phyloP scores from a whole-genome alignment of 495 filamentous ascomycete species.

The Penicillium lividum region DNA sequence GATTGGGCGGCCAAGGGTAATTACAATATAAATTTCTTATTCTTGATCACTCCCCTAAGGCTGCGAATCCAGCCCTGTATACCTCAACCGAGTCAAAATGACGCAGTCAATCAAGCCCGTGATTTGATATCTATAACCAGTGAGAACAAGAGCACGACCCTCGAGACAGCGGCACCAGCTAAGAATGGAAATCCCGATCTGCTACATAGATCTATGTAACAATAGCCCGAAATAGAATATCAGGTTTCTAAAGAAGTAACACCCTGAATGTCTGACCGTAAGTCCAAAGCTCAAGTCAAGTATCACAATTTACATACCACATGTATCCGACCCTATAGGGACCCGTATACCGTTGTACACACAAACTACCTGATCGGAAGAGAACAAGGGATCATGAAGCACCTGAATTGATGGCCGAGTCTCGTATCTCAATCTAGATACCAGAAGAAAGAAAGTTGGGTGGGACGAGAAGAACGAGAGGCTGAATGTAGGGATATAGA shows the following conservation, averaged over 20 bases:
- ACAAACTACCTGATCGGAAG: constrained; percentile 13
- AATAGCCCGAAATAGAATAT: background rate
- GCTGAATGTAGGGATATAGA: background rate
- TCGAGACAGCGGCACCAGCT: background rate
- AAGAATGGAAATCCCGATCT: background rate
- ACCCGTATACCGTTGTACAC: background rate
- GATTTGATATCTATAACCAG: background rate
- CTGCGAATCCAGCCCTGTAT: no score
- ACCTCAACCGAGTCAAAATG: no score
- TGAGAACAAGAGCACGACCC: background rate
- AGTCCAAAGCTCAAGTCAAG: background rate
- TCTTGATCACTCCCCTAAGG: no score
- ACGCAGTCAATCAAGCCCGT: no score
- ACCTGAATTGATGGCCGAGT: constrained; percentile 17
- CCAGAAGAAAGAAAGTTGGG: constrained; percentile 6
- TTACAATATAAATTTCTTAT: no score
- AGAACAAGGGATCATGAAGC: constrained; percentile 7
- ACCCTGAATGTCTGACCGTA: background rate
- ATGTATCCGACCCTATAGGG: constrained; percentile 1
- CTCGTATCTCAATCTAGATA: constrained; percentile 22
- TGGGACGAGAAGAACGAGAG: constrained; percentile 8
- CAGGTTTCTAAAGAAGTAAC: background rate
- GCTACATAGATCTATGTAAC: background rate
- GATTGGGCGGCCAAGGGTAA: no score
- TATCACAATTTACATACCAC: constrained; percentile 2